Conservation (phyloP, 1,284 basidiomycete species). For the Anthracocystis panici-leucophaei region DNA sequence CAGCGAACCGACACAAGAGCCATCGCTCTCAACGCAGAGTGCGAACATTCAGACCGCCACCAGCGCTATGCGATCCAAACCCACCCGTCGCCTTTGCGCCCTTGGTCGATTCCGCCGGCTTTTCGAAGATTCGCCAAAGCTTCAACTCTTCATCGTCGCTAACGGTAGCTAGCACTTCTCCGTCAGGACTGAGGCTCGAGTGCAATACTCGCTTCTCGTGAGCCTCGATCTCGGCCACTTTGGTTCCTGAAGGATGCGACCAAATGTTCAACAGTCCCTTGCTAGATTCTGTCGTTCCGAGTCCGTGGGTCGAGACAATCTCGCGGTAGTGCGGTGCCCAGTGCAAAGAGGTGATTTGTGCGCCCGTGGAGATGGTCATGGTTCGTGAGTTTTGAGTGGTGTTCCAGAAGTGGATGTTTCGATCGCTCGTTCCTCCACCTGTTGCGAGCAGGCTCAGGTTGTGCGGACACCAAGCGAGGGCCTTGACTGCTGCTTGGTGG, state of each 20-base stretch:
- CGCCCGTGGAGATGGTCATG: slow-evolving; percentile 69
- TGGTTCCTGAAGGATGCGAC: slow-evolving; percentile 64
- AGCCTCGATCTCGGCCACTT: slow-evolving; percentile 65
- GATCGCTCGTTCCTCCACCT: slow-evolving; percentile 94
- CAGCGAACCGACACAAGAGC: background rate
- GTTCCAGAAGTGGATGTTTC: slow-evolving; percentile 89
- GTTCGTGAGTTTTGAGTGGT: slow-evolving; percentile 65
- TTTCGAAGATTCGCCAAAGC: slow-evolving; percentile 69
- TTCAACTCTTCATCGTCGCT: slow-evolving; percentile 68
- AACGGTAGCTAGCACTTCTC: slow-evolving; percentile 66
- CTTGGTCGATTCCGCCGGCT: slow-evolving; percentile 51
- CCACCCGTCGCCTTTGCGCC: slow-evolving; percentile 26
- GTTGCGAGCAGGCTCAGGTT: slow-evolving; percentile 89
- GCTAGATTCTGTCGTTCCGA: slow-evolving; percentile 56
- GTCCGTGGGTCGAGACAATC: slow-evolving; percentile 88
- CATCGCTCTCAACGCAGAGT: slow-evolving; percentile 28
- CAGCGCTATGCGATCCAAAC: slow-evolving; percentile 26
- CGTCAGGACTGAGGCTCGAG: slow-evolving; percentile 64
- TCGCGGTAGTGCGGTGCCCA: slow-evolving; percentile 92
- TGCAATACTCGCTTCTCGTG: slow-evolving; percentile 65
- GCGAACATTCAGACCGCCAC: slow-evolving; percentile 30
- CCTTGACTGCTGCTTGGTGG: slow-evolving; percentile 71
- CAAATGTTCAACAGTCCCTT: slow-evolving; percentile 64
- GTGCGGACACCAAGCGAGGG: slow-evolving; percentile 97
- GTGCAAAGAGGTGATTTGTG: slow-evolving; percentile 91